Conservation (phyloP, 73 alveolate genomes). For the Paramecium caudatum region DNA sequence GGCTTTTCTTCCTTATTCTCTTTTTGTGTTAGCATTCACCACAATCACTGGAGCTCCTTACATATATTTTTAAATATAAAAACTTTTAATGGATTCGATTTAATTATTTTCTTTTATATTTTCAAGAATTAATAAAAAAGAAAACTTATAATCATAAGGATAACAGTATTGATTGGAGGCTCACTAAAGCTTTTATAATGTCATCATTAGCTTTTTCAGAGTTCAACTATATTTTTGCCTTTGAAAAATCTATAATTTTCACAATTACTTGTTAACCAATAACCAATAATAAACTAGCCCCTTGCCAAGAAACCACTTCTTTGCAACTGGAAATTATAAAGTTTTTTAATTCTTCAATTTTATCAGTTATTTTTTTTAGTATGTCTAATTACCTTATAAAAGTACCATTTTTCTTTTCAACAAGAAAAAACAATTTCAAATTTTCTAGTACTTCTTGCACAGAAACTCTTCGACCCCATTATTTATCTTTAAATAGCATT, state of each 20-base stretch:
- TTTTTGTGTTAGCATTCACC: slow-evolving; percentile 89
- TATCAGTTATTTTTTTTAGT: neutral
- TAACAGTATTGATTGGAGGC: neutral
- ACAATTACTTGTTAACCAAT: neutral
- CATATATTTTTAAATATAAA: slow-evolving; percentile 61
- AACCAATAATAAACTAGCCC: slow-evolving; percentile 23
- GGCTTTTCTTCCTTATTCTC: slow-evolving; percentile 97
- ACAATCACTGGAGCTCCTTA: slow-evolving; percentile 90
- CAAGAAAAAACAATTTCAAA: neutral
- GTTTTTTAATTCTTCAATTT: neutral
- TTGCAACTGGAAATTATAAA: slow-evolving; percentile 12
- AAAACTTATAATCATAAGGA: neutral
- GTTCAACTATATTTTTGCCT: neutral
- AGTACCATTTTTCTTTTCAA: neutral
- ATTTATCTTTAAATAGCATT: slow-evolving; percentile 3
- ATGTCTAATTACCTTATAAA: slow-evolving; percentile 1
- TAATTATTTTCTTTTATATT: slow-evolving; percentile 48
- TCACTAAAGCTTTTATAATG: slow-evolving; percentile 9
- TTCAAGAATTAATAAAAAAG: neutral
- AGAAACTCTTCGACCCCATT: slow-evolving; percentile 39
- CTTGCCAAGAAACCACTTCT: slow-evolving; percentile 15
- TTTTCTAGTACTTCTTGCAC: neutral
- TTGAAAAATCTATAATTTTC: slow-evolving; percentile 17
- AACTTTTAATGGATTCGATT: slow-evolving; percentile 54
- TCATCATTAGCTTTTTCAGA: neutral